Base-by-base conservation (phyloP, 495 filamentous ascomycete genomes). In the Talaromyces liani region DNA sequence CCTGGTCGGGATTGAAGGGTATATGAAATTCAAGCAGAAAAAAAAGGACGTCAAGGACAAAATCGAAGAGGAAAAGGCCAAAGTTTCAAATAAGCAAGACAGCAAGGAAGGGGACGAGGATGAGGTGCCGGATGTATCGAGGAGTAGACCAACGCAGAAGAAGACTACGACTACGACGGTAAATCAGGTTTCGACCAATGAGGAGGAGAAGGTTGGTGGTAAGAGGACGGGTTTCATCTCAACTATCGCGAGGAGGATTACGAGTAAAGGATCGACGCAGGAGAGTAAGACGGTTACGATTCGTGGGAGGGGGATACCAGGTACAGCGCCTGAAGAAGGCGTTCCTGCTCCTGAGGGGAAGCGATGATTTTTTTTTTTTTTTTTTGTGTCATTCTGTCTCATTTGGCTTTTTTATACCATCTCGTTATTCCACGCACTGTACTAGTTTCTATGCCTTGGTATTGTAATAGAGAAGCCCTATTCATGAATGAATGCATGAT, bases 1-100 rank as follows among this genome's bases (percentile, higher is more conserved):
- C 1, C 78, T 96, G 0, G 83, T 91, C 1, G 93, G 93, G 0
- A 82, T 97, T 9, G 91, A 96, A 73, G 84, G 85, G 18, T 97
- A 94, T 65, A 74, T 85, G 41, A 77, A 79, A 29, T 79, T 84
- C 1, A 84, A 85, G 63, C 80, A 78, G 57, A 88, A 87, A 68
- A 75, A 85, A 0, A 85, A 84, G 62, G 72, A 77, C 4, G 66
- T 76, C 0, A 70, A 79, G 58, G 72, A 75, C 22, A 76, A 74
- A 58, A 51, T 77, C 6, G 70, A 70, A 36, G 55, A 68, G 14
- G 63, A 63, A 49, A 64, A 65, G 25, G 54, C 55, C 64, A 72
- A 65, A 31, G 6, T 36, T 24, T 20, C 36, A 3, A 16, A 24
- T 10, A 20, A 58, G 27, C 14, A 58, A 4, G 27, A 29, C 24